Conservation (phyloP, 2,329 filamentous ascomycete genomes). For the Stemphylium vesicarium region DNA sequence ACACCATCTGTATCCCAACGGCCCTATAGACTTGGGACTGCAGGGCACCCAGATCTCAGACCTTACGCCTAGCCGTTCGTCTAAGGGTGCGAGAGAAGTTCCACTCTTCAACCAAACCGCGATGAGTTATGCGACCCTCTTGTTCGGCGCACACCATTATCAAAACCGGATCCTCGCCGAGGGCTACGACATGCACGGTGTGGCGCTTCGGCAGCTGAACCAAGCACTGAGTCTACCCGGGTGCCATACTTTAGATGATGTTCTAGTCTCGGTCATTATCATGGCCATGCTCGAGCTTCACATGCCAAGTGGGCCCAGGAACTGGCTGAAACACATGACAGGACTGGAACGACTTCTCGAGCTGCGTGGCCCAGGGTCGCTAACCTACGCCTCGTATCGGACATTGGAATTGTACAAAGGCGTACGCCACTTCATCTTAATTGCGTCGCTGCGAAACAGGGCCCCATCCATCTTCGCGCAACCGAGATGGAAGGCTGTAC, state of each 20-base stretch:
- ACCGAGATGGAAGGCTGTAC: conserved; percentile 31
- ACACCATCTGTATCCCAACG: conserved; percentile 27
- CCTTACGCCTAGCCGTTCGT: conserved; percentile 1
- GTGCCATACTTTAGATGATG: conserved; percentile 30
- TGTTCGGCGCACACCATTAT: conserved; percentile 33
- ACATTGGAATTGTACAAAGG: conserved; percentile 30
- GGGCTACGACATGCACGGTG: conserved; percentile 33
- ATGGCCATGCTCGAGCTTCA: conserved; percentile 37
- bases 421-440: conserved; percentile 32
- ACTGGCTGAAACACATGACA: conserved; percentile 38
- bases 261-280: conserved; percentile 33
- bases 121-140: conserved; percentile 33
- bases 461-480: conserved; percentile 34
- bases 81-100: background rate
- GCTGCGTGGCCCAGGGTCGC: conserved; percentile 25
- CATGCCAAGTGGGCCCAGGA: conserved; percentile 30
- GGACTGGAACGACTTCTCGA: conserved; percentile 36
- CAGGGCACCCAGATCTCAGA: conserved; percentile 24
- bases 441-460: conserved; percentile 26
- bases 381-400: conserved; percentile 13
- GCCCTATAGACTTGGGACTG: conserved; percentile 30
- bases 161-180: conserved; percentile 20
- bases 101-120: conserved; percentile 27
- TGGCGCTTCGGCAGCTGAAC: conserved; percentile 34
- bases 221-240: conserved; percentile 26